phyloP scores from a whole-genome alignment of 2,329 filamentous ascomycete species.

The Xylariaceae sp. region DNA sequence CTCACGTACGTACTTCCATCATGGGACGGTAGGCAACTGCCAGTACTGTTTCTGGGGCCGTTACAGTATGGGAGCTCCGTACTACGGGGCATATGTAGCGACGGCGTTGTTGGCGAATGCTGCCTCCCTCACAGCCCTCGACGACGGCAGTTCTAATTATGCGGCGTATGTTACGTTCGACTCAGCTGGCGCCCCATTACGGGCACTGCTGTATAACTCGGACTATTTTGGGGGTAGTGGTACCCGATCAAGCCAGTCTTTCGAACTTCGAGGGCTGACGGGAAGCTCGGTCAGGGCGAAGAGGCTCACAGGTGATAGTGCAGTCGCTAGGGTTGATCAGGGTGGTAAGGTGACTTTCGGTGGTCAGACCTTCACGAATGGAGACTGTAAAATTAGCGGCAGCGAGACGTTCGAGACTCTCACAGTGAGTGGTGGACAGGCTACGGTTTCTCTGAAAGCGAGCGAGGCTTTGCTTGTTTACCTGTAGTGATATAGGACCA shows the following conservation, averaged over 20 bases:
- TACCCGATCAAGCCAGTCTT: slow-evolving; percentile 46
- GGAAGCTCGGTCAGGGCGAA: slow-evolving; percentile 48
- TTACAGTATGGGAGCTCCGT: slow-evolving; percentile 57
- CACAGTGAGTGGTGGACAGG: slow-evolving; percentile 45
- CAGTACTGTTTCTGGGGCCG: slow-evolving; percentile 44
- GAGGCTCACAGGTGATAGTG: slow-evolving; percentile 53
- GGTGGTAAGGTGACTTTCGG: slow-evolving; percentile 52
- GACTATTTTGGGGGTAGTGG: slow-evolving; percentile 49
- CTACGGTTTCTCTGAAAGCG: slow-evolving; percentile 50
- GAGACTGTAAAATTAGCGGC: slow-evolving; percentile 52
- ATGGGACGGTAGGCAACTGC: slow-evolving; percentile 60
- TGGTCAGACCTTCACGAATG: slow-evolving; percentile 54
- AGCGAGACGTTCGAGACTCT: slow-evolving; percentile 47
- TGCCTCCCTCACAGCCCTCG: slow-evolving; percentile 52
- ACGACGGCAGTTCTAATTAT: slow-evolving; percentile 50
- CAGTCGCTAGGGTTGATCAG: slow-evolving; percentile 52
- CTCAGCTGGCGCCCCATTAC: slow-evolving; percentile 44
- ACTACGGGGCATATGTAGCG: slow-evolving; percentile 58
- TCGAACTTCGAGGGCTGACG: slow-evolving; percentile 51
- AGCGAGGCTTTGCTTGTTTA: slow-evolving; percentile 58
- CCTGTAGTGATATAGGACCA: slow-evolving; percentile 39
- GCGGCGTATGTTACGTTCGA: slow-evolving; percentile 56
- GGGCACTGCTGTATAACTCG: slow-evolving; percentile 54
- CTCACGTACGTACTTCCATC: slow-evolving; percentile 57
- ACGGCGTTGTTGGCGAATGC: slow-evolving; percentile 53